phyloP scores from a whole-genome alignment of 441 rosid genomes.

The Euphorbia corollata region DNA sequence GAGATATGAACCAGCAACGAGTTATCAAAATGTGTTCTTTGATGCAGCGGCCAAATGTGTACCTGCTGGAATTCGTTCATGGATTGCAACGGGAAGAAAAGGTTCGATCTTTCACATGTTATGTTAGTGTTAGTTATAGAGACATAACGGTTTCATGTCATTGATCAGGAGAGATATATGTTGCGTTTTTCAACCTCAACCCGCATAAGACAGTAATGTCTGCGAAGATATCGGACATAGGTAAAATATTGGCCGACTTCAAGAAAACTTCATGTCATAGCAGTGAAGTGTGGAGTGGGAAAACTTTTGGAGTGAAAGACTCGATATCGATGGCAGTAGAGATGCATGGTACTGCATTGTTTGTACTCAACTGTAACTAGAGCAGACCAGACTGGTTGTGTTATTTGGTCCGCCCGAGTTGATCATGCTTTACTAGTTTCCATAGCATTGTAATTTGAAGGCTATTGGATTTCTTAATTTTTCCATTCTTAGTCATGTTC shows the following conservation, averaged over 20 bases:
- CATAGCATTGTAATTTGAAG: too few species aligned
- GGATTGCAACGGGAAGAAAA: slow-evolving; percentile 77
- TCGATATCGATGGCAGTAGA: slow-evolving; percentile 40
- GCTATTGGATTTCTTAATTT: too few species aligned
- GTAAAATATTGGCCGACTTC: slow-evolving; percentile 38
- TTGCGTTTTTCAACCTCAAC: slow-evolving; percentile 78
- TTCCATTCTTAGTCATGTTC: too few species aligned
- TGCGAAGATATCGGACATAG: slow-evolving; percentile 47
- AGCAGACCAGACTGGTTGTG: background rate
- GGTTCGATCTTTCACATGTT: slow-evolving; percentile 29
- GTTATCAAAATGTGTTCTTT: background rate
- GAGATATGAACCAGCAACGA: background rate
- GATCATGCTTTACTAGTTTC: background rate
- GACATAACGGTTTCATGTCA: background rate
- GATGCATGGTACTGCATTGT: slow-evolving; percentile 54
- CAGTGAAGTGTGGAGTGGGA: slow-evolving; percentile 66
- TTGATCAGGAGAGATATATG: slow-evolving; percentile 53
- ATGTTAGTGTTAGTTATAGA: background rate
- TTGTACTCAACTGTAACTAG: slow-evolving; percentile 46
- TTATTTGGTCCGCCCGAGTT: background rate
- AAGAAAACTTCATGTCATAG: slow-evolving; percentile 35
- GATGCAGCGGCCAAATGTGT: slow-evolving; percentile 32
- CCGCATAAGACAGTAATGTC: slow-evolving; percentile 39
- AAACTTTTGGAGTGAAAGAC: slow-evolving; percentile 24
- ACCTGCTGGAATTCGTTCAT: slow-evolving; percentile 58